Evolutionary conservation across 257 asterid genomes (phyloP), one percentile per base, ranked within the genome.

Genomic region (Solanum bukasovii): DNA sequence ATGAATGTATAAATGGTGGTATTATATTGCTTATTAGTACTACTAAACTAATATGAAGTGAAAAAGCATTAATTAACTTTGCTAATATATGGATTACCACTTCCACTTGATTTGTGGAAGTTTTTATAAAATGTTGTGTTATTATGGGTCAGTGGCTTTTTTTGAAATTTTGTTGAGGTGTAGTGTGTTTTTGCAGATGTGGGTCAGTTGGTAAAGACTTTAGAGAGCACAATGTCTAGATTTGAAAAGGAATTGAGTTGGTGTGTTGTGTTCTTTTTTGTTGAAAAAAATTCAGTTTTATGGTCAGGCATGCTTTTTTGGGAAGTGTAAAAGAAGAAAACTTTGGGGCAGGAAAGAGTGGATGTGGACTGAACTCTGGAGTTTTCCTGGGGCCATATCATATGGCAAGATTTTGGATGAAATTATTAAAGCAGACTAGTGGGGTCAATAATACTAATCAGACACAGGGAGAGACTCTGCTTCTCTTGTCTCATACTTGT

Each of bases 321-420:
- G 88, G 85, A 88, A 88, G 44, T 65, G 90, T 83, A 73, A 88
- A 88, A 88, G 84, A 59, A 78, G 90, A 63, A 56, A 72, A 87
- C 85, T 82, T 88, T 70, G 23, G 84, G 31, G 29, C 63, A 7
- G 79, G 83, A 46, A 68, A 46, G 83, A 46, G 84, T 73, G 88
- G 87, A 84, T 68, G 86, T 88, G 86, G 90, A 88, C 90, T 88
- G 59, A 72, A 72, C 88, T 81, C 85, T 81, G 85, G 68, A 27
- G 68, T 46, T 81, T 29, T 29, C 11, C 40, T 29, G 67, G 68
- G 42, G 67, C 9, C 84, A 18, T 46, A 81, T 81, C 85, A 81
- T 81, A 81, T 81, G 68, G 68, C 18, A 29, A 81, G 85, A 81
- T 81, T 81, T 81, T 29, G 85, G 85, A 81, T 27, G 42, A 81